These are phyloP conservation scores for Curvularia sp. DNA, from an alignment of 2,329 filamentous ascomycete species.

Conservation along the genomic window DNA sequence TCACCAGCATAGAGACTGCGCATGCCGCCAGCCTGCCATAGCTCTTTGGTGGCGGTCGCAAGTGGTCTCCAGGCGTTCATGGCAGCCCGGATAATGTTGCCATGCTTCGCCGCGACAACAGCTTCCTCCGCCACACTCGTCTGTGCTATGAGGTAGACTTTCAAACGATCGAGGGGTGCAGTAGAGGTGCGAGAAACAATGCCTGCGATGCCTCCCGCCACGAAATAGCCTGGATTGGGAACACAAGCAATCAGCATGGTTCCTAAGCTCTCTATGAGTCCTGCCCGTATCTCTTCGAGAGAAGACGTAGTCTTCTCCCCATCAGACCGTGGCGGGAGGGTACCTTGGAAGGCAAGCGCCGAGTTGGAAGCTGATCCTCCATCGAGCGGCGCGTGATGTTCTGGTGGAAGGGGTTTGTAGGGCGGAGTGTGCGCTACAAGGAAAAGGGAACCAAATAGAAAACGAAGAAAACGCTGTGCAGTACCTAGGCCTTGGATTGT, in stretches of 20 bases:
- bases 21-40: slow-evolving; percentile 86
- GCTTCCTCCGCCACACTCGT: slow-evolving; percentile 69
- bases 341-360: slow-evolving; percentile 33
- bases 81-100: slow-evolving; percentile 68
- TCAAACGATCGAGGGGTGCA: slow-evolving; percentile 93
- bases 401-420: slow-evolving; percentile 36
- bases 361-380: slow-evolving; percentile 36
- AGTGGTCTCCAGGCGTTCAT: slow-evolving; percentile 74
- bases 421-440: slow-evolving; percentile 65
- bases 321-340: slow-evolving; percentile 49
- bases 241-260: slow-evolving; percentile 65
- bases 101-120: slow-evolving; percentile 71
- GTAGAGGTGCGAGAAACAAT: slow-evolving; percentile 95
- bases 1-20: slow-evolving; percentile 91
- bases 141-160: slow-evolving; percentile 96
- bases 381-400: slow-evolving; percentile 36
- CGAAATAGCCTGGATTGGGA: slow-evolving; percentile 94
- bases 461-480: slow-evolving; percentile 70
- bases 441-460: slow-evolving; percentile 78
- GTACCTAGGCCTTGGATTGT: slow-evolving; percentile 94
- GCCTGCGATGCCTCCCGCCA: slow-evolving; percentile 93
- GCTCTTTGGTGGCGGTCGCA: slow-evolving; percentile 72
- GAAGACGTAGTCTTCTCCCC: slow-evolving; percentile 35
- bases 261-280: slow-evolving; percentile 46
- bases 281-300: slow-evolving; percentile 37